Evolutionary conservation across 768 basidiomycete genomes (phyloP).

Genomic region (Lactifluus subvellereus): DNA sequence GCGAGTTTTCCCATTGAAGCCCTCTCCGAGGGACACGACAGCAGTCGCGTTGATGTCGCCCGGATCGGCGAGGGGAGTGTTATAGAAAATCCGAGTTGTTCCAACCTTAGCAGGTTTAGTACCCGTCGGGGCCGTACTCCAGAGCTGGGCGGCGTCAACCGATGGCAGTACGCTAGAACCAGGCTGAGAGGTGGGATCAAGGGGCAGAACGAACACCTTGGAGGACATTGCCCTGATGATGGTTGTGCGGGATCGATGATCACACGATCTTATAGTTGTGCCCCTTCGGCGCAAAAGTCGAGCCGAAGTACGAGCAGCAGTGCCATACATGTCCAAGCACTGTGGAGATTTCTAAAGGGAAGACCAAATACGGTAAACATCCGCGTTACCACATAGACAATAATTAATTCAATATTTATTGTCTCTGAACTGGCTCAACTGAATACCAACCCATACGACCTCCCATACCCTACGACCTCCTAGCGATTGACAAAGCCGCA

Average conservation of each 20-base stretch:
- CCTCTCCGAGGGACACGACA: conserved; percentile 54
- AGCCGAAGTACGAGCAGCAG: not conserved
- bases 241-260: not conserved
- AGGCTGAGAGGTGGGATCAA: conserved; percentile 41
- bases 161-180: conserved; percentile 31
- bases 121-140: conserved; percentile 44
- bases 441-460: not conserved
- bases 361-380: no score
- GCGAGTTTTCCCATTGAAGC: conserved; percentile 41
- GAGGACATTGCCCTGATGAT: conserved; percentile 38
- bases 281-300: conserved; percentile 8
- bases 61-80: conserved; percentile 37
- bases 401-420: not conserved
- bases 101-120: conserved; percentile 48
- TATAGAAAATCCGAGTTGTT: conserved; percentile 60
- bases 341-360: not conserved
- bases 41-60: conserved; percentile 39
- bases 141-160: conserved; percentile 45
- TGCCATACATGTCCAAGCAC: not conserved
- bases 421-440: not conserved
- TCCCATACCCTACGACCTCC: not conserved
- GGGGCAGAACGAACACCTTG: conserved; percentile 51
- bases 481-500: conserved; percentile 1
- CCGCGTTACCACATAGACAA: not conserved
- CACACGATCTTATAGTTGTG: conserved; percentile 23